Percentiles rank a stretch among this genome's conserved stretches.
These are phyloP conservation scores for Grosmannia huntii DNA, from an alignment of 2,329 filamentous ascomycete genomes.

Conservation along the genomic window DNA sequence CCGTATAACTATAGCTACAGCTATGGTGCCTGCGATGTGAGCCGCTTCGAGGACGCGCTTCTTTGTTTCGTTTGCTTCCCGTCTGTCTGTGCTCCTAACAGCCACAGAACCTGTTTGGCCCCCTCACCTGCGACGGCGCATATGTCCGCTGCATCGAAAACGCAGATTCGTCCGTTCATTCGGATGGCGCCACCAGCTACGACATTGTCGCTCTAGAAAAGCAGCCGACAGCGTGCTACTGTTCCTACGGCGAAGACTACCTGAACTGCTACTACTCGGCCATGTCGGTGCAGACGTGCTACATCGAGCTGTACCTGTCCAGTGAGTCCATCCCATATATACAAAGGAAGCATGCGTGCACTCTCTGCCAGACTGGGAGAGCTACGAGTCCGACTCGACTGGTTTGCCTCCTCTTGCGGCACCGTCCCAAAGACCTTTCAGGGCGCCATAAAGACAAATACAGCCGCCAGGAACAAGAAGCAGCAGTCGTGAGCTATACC, in stretches of 20 bases:
- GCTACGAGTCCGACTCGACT: constrained; percentile 12
- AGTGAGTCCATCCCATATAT: not conserved
- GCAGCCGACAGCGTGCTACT: constrained; percentile 12
- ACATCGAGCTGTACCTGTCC: not conserved
- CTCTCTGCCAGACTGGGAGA: constrained; percentile 2
- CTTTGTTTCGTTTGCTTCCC: too few relatives aligned
- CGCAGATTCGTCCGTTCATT: constrained; percentile 1
- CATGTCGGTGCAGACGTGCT: constrained; percentile 8
- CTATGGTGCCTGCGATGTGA: not conserved
- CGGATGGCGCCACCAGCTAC: not conserved
- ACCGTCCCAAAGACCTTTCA: constrained; percentile 8
- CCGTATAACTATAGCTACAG: not conserved
- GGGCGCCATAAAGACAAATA: constrained; percentile 4
- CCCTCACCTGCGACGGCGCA: constrained; percentile 11
- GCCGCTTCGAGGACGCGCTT: too few relatives aligned
- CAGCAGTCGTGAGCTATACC: not conserved
- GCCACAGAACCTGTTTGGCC: not conserved
- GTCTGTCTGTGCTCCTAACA: not conserved
- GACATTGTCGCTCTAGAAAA: not conserved
- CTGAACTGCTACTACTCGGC: constrained; percentile 14
- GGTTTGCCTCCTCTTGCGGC: constrained; percentile 11
- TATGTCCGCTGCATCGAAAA: constrained; percentile 10
- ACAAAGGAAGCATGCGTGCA: not conserved
- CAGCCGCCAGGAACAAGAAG: not conserved
- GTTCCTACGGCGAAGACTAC: constrained; percentile 14